Base-by-base conservation (phyloP, 2,329 filamentous ascomycete species). In the Fusarium musae region DNA sequence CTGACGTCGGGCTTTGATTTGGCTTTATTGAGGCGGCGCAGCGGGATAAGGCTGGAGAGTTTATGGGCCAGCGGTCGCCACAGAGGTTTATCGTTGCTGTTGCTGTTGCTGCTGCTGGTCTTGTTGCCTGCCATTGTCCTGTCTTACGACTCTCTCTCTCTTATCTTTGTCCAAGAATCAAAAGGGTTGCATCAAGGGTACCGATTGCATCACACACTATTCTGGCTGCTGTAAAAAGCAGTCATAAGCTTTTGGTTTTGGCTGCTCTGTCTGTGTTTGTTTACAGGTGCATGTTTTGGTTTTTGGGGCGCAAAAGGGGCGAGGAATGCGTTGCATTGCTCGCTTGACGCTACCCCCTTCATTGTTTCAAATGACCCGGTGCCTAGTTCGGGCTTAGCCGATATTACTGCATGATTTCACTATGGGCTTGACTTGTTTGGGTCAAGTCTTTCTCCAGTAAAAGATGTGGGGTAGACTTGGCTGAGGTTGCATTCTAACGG, bases 261-360 rank as follows among this genome's bases (percentile, higher is more conserved):
- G 52, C 28, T 30, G 60, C 28, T 23, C 21, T 28, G 7, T 23
- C 21, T 28, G 7, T 46, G 40, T 66, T 66, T 67, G 63, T 59
- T 66, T 59, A 68, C 63, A 47, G 30, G 46, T 53, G 26, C 42
- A 43, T 69, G 66, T 69, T 69, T 47, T 6, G 44, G 9, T 69
- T 69, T 3, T n/a, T 21, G 65, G 37, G 19, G 37, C 36, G 34
- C 40, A 50, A 69, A 69, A 69, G 66, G 65, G 65, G 66, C 32
- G 58, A 69, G 66, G 65, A 59, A 69, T 69, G 65, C 39, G 65
- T 49, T 64, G 66, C 66, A 69, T 64, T 69, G 50, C 50, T 68
- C 63, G 65, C 63, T 67, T 68, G 47, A 59, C 30, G 32, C 49
- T 47, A n/a, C 66, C 66, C 66, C 66, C 66, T 69, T 69, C 65